Evolutionary conservation across 1,284 basidiomycete genomes (phyloP).

Genomic region (Singerocomus inundabilis): DNA sequence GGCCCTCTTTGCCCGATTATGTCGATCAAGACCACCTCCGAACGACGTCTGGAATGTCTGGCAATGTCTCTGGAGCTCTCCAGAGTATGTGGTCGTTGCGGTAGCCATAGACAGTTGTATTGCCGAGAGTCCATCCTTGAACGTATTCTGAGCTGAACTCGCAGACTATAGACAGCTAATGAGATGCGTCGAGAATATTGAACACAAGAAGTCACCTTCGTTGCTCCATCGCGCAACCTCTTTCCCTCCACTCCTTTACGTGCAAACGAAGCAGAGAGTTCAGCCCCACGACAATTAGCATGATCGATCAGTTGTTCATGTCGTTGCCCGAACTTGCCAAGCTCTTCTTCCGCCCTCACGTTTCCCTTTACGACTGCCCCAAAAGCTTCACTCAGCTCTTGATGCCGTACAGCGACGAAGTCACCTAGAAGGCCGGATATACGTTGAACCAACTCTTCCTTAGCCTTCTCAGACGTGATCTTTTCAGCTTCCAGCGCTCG

Average conservation of each 20-base stretch:
- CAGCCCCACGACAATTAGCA: slow-evolving; percentile 40
- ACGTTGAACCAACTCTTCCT: slow-evolving; percentile 69
- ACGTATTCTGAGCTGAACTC: slow-evolving; percentile 37
- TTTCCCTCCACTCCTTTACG: slow-evolving; percentile 52
- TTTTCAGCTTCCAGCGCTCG: slow-evolving; percentile 68
- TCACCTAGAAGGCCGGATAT: slow-evolving; percentile 70
- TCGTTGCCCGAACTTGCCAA: slow-evolving; percentile 46
- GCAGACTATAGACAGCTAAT: slow-evolving; percentile 41
- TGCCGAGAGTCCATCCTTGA: slow-evolving; percentile 45
- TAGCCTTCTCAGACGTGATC: slow-evolving; percentile 60
- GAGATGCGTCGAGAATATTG: slow-evolving; percentile 8
- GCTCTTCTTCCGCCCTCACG: slow-evolving; percentile 48
- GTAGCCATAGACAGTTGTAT: slow-evolving; percentile 46
- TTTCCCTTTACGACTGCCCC: slow-evolving; percentile 57
- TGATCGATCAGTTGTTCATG: slow-evolving; percentile 48
- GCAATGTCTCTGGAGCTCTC: slow-evolving; percentile 50
- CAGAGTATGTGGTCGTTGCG: slow-evolving; percentile 52
- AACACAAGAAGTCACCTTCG: slow-evolving; percentile 48
- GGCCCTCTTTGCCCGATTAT: slow-evolving; percentile 62
- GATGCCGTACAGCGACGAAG: slow-evolving; percentile 69
- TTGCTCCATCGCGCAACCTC: slow-evolving; percentile 53
- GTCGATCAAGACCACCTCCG: slow-evolving; percentile 53
- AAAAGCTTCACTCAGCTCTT: slow-evolving; percentile 63
- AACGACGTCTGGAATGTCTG: slow-evolving; percentile 45
- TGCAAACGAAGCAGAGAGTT: slow-evolving; percentile 44